These are phyloP conservation scores for Blastocystis sp. DNA, from an alignment of 352 stramenopile species.

Conservation along the genomic window DNA sequence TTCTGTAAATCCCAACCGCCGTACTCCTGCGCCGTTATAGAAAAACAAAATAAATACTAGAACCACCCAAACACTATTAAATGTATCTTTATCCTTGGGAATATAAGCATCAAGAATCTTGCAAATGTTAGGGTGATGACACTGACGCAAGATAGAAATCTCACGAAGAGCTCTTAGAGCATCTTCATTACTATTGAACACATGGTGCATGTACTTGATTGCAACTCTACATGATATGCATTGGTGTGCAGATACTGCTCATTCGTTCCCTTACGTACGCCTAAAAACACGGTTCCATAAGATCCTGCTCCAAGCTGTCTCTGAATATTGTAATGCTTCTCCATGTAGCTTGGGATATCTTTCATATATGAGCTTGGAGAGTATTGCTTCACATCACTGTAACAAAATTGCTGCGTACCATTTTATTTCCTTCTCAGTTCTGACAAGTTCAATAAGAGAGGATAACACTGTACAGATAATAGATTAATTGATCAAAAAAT, in stretches of 20 bases:
- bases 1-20: constrained; percentile 54
- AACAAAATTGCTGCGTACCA: too few relatives aligned
- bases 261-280: neutral
- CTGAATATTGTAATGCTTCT: constrained; percentile 50
- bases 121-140: constrained; percentile 42
- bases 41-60: neutral
- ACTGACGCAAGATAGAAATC: constrained; percentile 59
- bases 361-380: neutral
- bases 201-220: constrained; percentile 52
- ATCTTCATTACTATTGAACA: constrained; percentile 46
- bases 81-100: constrained; percentile 10
- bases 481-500: neutral
- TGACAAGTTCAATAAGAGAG: too few relatives aligned
- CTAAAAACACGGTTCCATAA: constrained; percentile 53
- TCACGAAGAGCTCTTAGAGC: constrained; percentile 34
- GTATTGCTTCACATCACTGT: neutral
- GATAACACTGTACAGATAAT: neutral
- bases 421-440: too few relatives aligned
- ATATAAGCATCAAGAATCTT: constrained; percentile 53
- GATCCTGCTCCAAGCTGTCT: constrained; percentile 16
- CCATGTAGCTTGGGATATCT: constrained; percentile 39
- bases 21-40: constrained; percentile 5
- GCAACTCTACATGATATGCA: neutral
- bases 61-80: constrained; percentile 55
- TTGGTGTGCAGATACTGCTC: neutral